Percentiles rank a stretch among this genome's conserved stretches.
Evolutionary conservation across 768 basidiomycete genomes (phyloP).

Genomic region (Psilocybe tampanensis): DNA sequence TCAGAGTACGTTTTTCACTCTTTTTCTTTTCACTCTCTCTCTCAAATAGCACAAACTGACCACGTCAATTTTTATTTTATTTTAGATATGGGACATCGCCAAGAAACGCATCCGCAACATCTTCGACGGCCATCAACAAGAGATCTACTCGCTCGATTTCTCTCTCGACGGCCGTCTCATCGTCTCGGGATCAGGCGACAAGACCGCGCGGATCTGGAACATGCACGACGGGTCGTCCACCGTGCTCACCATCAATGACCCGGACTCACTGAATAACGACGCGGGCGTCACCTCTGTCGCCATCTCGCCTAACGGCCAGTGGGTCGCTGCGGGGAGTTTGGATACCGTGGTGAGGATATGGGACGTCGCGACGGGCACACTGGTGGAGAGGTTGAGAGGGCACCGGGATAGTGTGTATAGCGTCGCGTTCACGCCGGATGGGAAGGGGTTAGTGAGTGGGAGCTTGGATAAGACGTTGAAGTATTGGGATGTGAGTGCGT

Average conservation of each 20-base stretch:
- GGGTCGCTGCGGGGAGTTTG: conserved; percentile 68
- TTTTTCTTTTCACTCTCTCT: no score
- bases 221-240: conserved; percentile 40
- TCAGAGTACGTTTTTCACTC: conserved; percentile 72
- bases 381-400: conserved; percentile 75
- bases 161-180: conserved; percentile 84
- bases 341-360: conserved; percentile 83
- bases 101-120: conserved; percentile 77
- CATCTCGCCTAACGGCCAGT: conserved; percentile 72
- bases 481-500: conserved; percentile 82
- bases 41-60: conserved; percentile 35
- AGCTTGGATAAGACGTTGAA: conserved; percentile 89
- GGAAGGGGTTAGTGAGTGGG: conserved; percentile 87
- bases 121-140: conserved; percentile 89
- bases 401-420: conserved; percentile 88
- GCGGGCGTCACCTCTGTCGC: conserved; percentile 62
- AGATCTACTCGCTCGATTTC: conserved; percentile 94
- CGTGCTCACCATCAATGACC: conserved; percentile 52
- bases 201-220: conserved; percentile 51
- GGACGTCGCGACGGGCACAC: conserved; percentile 65
- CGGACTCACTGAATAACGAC: conserved; percentile 44
- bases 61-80: conserved; percentile 21
- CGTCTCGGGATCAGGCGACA: conserved; percentile 86
- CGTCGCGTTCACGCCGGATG: conserved; percentile 92
- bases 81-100: conserved; percentile 89